Evolutionary conservation across 768 basidiomycete genomes (phyloP), one percentile per base, ranked within the genome.

Genomic region (Collybiopsis confluens): DNA sequence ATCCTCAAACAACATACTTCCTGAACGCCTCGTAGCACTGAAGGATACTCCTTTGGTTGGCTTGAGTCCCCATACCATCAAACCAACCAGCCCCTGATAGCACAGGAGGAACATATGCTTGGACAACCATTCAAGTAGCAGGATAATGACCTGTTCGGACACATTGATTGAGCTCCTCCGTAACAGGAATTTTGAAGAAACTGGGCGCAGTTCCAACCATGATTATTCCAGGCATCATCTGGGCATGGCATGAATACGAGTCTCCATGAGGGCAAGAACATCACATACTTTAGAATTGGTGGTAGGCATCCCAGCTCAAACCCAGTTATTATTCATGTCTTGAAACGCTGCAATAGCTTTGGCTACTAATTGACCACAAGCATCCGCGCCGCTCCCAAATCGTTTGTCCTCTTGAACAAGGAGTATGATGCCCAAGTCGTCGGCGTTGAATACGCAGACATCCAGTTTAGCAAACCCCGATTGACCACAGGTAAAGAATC

Each of bases 381-480:
- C 54, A 45, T 60, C 38, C 16, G 26, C 43, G 26, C n/a, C 13
- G 15, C 44, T 51, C 30, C 28, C 27, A 11, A 38, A 46, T 38
- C 58, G 57, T 55, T 64, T 68, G 45, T 65, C 64, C 44, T 62
- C 64, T 55, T 65, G 66, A 9, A 67, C 59, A 8, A 65, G 52
- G 30, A 68, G 61, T 21, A 63, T 40, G 27, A 58, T 54, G 16
- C 56, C 56, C 24, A 52, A 33, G 11, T 57, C 20, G 7, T 8
- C n/a, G 3, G 20, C 26, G 45, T 67, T 61, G 27, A 69, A 52
- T 28, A 73, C 46, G 52, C 70, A 72, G 2, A 72, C 62, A 40
- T 68, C 70, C 1, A 66, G 61, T 45, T 61, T 55, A 3, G 61
- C 64, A 50, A 57, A 45, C 41, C 40, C 54, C n/a, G 47, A 43